Evolutionary conservation across 345 rosid genomes (phyloP).

Genomic region (Psidium friedrichsthalianum): DNA sequence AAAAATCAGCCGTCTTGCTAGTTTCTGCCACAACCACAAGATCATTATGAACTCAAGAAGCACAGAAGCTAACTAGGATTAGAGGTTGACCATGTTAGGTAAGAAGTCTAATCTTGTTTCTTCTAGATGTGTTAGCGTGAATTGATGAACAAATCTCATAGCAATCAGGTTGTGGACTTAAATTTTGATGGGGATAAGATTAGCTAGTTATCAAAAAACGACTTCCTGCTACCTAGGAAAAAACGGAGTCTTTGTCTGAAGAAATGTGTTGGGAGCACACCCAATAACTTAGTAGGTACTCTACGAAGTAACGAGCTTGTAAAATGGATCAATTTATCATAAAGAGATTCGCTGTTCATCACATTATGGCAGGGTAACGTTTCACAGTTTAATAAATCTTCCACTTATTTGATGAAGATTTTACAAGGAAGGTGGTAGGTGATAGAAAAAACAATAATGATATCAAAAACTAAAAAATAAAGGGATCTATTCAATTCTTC

Average conservation of each 20-base stretch:
- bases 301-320: no score
- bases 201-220: not conserved
- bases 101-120: not conserved
- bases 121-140: not conserved
- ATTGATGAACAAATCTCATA: not conserved
- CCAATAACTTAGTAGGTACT: no score
- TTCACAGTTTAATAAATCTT: not conserved
- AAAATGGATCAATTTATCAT: no score
- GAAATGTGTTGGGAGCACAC: no score
- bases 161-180: not conserved
- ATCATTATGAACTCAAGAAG: not conserved
- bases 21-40: conserved; percentile 31
- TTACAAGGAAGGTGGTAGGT: no score
- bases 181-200: not conserved
- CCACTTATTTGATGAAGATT: not conserved
- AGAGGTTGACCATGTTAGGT: not conserved
- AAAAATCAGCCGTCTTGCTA: conserved; percentile 45
- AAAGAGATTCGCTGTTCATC: not conserved
- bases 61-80: not conserved
- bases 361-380: not conserved
- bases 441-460: no score
- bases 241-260: no score
- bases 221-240: not conserved
- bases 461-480: no score
- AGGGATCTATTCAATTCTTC: no score